Evolutionary conservation across 371 early-diverging fungal species (phyloP).

Genomic region (Mucor lusitanicus): DNA sequence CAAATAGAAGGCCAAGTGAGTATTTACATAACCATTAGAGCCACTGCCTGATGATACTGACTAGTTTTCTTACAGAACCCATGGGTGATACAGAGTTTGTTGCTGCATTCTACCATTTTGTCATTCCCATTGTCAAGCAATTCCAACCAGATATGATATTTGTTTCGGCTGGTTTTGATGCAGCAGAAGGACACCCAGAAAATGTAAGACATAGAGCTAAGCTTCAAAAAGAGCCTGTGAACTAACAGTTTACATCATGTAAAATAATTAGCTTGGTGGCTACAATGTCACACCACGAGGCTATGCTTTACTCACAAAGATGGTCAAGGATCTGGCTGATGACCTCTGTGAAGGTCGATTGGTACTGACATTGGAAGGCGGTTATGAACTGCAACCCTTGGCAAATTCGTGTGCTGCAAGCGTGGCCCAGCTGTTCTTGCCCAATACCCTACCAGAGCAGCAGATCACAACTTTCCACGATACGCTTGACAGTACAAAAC

Average conservation of each 20-base stretch:
- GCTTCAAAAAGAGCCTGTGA: background rate
- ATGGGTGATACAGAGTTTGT: slow-evolving; percentile 73
- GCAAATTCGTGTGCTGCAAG: slow-evolving; percentile 48
- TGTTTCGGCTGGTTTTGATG: slow-evolving; percentile 73
- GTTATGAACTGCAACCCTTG: slow-evolving; percentile 53
- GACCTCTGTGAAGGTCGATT: slow-evolving; percentile 55
- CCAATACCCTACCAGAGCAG: slow-evolving; percentile 37
- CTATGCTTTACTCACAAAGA: slow-evolving; percentile 57
- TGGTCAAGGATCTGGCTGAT: slow-evolving; percentile 57
- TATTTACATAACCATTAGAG: background rate
- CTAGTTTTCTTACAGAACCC: slow-evolving; percentile 30
- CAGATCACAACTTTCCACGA: slow-evolving; percentile 39
- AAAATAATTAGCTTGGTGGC: slow-evolving; percentile 55
- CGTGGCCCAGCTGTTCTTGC: slow-evolving; percentile 48
- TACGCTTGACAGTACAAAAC: slow-evolving; percentile 54
- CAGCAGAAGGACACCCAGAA: slow-evolving; percentile 66
- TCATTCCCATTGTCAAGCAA: slow-evolving; percentile 63
- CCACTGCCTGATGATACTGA: background rate
- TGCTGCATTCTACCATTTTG: slow-evolving; percentile 64
- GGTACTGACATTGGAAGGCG: slow-evolving; percentile 58
- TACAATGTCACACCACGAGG: slow-evolving; percentile 62
- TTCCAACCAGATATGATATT: slow-evolving; percentile 68
- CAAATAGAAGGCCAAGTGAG: slow-evolving; percentile 56
- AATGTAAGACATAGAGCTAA: slow-evolving; percentile 39
- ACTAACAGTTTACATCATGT: background rate